Base-by-base conservation (phyloP, 2,329 filamentous ascomycete genomes). In the Cytospora piceae region DNA sequence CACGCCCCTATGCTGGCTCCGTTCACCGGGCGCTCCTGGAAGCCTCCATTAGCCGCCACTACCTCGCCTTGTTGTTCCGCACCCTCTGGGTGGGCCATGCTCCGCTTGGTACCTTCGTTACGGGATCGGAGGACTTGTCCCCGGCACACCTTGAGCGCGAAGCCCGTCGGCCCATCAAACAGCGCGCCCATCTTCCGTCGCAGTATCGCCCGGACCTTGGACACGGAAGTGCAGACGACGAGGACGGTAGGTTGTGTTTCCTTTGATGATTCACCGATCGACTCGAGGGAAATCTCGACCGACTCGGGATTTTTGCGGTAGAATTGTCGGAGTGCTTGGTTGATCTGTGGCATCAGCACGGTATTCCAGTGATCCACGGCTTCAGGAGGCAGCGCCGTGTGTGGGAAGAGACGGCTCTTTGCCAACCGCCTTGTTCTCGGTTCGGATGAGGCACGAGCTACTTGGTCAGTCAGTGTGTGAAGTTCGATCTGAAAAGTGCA, bases 1-100 rank as follows among this genome's bases (percentile, higher is more conserved):
- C 92, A 97, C 0, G 94, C 94, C 8, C 94, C 94, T 66, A 98
- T 97, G 53, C 93, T 97, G 9, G 94, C 94, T 1, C 94, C 94
- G 70, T 94, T 97, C 0, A 87, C 78, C 0, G 94, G 94, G 27
- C 85, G 85, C 71, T 89, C 82, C 75, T 98, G 94, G 73, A 92
- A 94, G 66, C 87, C 88, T 0, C 88, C 87, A 72, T 96, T 97
- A 39, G 82, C 83, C 0, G 85, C 82, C 12, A 76, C 75, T 0
- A 77, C 60, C 4, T 81, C 77, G 9, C 75, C 74, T 1, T 70
- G 70, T 4, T 81, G 70, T 4, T 81, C 80, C 39, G 63, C 55
- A 54, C 27, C 58, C 7, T 65, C 62, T 32, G 34, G 53, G n/a
- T 58, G 60, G 42, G 76, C 77, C 77, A 80, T 81, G 68, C 79